Percentiles rank a stretch among this genome's conserved stretches.
Conservation (phyloP, 169 alveolate genomes). For the Plasmodium reichenowi region DNA sequence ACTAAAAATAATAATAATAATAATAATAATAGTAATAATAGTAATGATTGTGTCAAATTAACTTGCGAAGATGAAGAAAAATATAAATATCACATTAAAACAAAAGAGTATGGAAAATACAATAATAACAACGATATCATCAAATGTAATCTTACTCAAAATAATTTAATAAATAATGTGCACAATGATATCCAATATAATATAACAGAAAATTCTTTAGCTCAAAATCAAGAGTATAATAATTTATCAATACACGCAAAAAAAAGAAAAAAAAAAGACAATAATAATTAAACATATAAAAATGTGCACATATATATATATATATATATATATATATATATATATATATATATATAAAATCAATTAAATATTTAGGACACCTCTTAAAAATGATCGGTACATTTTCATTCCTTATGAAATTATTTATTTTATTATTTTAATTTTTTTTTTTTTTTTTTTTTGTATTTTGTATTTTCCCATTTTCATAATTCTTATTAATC, state of each 20-base stretch:
- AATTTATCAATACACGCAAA: background rate
- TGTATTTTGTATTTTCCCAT: too few relatives aligned
- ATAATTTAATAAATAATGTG: conserved; percentile 39
- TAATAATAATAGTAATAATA: background rate
- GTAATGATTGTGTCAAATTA: background rate
- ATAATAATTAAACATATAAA: background rate
- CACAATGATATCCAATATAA: conserved; percentile 34
- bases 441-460: too few relatives aligned
- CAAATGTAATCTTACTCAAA: conserved; percentile 22
- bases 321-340: background rate
- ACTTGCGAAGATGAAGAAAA: background rate
- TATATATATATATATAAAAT: background rate
- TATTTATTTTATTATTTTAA: too few relatives aligned
- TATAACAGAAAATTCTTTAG: conserved; percentile 6
- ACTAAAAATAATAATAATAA: background rate
- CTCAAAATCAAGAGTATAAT: conserved; percentile 8
- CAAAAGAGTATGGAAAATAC: conserved; percentile 21
- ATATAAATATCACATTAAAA: conserved; percentile 11
- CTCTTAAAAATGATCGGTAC: too few relatives aligned
- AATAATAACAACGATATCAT: conserved; percentile 25
- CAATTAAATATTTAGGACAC: too few relatives aligned
- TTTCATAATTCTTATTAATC: too few relatives aligned
- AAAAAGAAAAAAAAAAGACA: conserved; percentile 15
- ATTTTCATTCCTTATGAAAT: too few relatives aligned
- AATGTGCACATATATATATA: background rate